These are phyloP conservation scores for Phytopythium montanum DNA, from an alignment of 352 stramenopile species.

Conservation along the genomic window DNA sequence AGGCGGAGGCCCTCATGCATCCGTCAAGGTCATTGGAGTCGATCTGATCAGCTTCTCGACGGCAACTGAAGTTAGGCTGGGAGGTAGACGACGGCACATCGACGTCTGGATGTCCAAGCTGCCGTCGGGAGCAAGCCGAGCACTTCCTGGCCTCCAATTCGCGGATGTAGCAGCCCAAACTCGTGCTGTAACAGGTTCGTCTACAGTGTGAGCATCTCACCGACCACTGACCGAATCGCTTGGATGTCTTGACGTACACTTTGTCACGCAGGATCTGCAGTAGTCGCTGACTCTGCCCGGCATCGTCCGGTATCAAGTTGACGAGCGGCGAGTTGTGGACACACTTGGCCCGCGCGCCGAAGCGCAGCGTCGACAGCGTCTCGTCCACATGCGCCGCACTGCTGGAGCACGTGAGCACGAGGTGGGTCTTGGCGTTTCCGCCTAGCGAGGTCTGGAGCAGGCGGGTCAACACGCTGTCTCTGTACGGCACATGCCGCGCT, in stretches of 20 bases:
- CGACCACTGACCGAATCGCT: not conserved
- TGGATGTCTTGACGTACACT: constrained; percentile 26
- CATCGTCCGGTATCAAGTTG: constrained; percentile 52
- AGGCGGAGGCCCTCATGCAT: not conserved
- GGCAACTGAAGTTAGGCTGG: not conserved
- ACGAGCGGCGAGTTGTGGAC: constrained; percentile 70
- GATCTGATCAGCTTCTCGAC: not conserved
- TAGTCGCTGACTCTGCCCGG: constrained; percentile 18
- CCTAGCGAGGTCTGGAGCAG: constrained; percentile 85
- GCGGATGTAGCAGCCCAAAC: constrained; percentile 48
- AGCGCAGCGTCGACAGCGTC: constrained; percentile 88
- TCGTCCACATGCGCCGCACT: constrained; percentile 41
- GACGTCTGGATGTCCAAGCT: not conserved
- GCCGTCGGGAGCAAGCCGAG: constrained; percentile 5
- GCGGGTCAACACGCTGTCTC: constrained; percentile 88
- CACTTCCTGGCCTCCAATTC: constrained; percentile 32
- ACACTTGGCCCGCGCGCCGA: constrained; percentile 84
- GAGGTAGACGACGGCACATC: not conserved
- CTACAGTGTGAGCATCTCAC: not conserved
- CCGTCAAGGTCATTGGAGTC: not conserved
- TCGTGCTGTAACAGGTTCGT: constrained; percentile 22
- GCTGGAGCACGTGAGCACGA: constrained; percentile 66
- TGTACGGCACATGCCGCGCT: constrained; percentile 60
- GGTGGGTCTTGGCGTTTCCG: constrained; percentile 85
- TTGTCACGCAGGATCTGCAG: constrained; percentile 49